Evolutionary conservation across 768 basidiomycete genomes (phyloP).

Genomic region (Tubosaeta sp.): DNA sequence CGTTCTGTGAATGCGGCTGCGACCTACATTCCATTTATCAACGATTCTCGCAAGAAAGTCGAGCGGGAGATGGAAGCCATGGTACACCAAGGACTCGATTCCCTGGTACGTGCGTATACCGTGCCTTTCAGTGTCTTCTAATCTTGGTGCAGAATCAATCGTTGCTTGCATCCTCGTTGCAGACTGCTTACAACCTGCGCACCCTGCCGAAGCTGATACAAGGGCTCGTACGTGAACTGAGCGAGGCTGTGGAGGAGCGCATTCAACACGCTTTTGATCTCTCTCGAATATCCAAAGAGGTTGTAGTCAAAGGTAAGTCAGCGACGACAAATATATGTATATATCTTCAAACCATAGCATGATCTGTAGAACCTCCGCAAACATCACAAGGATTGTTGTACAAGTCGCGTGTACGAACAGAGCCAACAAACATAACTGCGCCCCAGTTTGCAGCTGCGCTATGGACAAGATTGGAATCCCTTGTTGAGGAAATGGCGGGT

Average conservation of each 20-base stretch:
- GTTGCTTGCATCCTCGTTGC: constrained; percentile 86
- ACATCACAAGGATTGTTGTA: constrained; percentile 49
- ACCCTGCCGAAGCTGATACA: constrained; percentile 81
- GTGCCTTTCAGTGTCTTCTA: not conserved
- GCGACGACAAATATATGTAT: not conserved
- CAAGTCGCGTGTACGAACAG: constrained; percentile 82
- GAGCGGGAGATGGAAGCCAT: constrained; percentile 88
- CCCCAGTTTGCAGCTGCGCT: constrained; percentile 76
- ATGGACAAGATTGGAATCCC: constrained; percentile 57
- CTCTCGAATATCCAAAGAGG: constrained; percentile 80
- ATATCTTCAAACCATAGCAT: not conserved
- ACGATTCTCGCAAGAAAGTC: constrained; percentile 64
- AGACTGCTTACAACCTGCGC: constrained; percentile 91
- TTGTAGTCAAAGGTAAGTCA: constrained; percentile 64
- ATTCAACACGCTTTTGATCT: constrained; percentile 85
- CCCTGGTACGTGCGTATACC: constrained; percentile 51
- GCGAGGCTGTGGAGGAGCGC: constrained; percentile 75
- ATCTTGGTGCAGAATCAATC: constrained; percentile 68
- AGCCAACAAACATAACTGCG: constrained; percentile 84
- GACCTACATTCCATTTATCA: constrained; percentile 65
- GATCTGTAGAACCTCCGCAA: constrained; percentile 17
- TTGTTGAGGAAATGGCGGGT: constrained; percentile 82
- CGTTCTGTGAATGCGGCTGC: constrained; percentile 71
- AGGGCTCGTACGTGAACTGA: constrained; percentile 72
- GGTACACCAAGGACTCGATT: constrained; percentile 75